Evolutionary conservation across 805 yeast species (phyloP), one percentile per base, ranked within the genome.

Genomic region (Wickerhamiella bombiphila): DNA sequence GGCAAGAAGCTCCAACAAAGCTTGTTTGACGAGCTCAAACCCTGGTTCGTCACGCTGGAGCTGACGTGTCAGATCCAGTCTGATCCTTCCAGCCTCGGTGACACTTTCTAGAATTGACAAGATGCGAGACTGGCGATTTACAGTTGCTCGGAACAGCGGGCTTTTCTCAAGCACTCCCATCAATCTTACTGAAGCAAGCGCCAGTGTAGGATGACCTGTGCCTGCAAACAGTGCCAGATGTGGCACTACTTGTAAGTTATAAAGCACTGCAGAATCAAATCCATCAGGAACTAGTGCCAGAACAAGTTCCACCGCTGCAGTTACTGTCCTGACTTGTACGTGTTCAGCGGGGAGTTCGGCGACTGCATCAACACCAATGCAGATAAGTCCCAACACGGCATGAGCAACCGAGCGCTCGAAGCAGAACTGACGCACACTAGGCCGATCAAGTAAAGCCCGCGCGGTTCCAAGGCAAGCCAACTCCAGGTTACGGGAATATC

Each of bases 181-280:
- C 11, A 83, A 62, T 9, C 60, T 52, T 14, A 85, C 53, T 0
- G 88, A 62, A 3, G 58, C 52, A 1, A 60, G 55, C 0, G 91
- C 76, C 22, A 85, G 58, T 1, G 57, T 48, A 7, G 58, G 43
- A 40, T 73, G 64, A 3, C 65, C 53, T 1, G 74, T 60, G 1
- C 93, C 83, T 36, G 79, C 73, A 50, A 81, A 82, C 14, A 85
- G 57, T 0, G 91, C 79, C 32, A 85, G 54, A 44, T 80, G 80
- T 0, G 81, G 80, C 17, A 86, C 66, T 7, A 80, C 59, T 0
- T 83, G 70, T n/a, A 85, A 58, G 43, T 80, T 70, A 54, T 75
- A 73, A 18, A 80, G 58, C 6, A 86, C 59, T 0, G 86, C 76
- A 50, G 82, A 93, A 49, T 66, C 74, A 25, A 41, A 15, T 29